Evolutionary conservation across 2,329 filamentous ascomycete genomes (phyloP), one percentile per base, ranked within the genome.

Genomic region (Fusarium guadeloupense): DNA sequence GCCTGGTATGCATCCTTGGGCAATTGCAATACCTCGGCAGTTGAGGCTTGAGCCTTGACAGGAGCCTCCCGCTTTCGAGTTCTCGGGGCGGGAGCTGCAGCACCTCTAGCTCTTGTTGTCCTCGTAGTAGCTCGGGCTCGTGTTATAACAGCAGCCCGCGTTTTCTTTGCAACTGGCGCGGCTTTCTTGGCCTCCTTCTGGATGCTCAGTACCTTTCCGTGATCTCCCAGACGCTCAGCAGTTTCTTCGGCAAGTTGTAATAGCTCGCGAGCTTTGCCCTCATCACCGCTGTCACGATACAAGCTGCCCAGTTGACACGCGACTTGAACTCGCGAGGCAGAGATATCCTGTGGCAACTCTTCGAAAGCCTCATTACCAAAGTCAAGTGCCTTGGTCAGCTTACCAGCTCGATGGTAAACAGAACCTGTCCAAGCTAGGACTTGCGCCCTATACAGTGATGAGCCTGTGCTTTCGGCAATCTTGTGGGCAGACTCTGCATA

Each of bases 401-500:
- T 80, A 19, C 85, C 84, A n/a, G 85, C 84, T 55, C 80, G 83
- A 41, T 84, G 74, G 56, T 80, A 83, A n/a, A 86, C 75, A 3
- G 78, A 81, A 2, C 83, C 84, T 13, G 83, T 77, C 80, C 84
- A 84, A 5, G 81, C 78, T 4, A 82, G 79, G 8, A 82, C 82
- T 59, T 85, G 81, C 1, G 84, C 81, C 35, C 79, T 75, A 66
- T 85, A 84, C 12, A 88, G 81, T 30, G 84, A 80, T 0, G 90
- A 88, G 41, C 84, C 80, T 9, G 90, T 85, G n/a, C 84, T 85
- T 54, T 83, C 82, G 19, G 91, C 91, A 56, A 96, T 85, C 69
- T 90, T 92, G 48, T 89, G 81, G 0, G 93, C 93, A 68, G 95
- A 90, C 66, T 97, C 90, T 2, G 90, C 89, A 66, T 96, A 96